Evolutionary conservation across 2,329 filamentous ascomycete species (phyloP).

Genomic region (Lithohypha guttulata): DNA sequence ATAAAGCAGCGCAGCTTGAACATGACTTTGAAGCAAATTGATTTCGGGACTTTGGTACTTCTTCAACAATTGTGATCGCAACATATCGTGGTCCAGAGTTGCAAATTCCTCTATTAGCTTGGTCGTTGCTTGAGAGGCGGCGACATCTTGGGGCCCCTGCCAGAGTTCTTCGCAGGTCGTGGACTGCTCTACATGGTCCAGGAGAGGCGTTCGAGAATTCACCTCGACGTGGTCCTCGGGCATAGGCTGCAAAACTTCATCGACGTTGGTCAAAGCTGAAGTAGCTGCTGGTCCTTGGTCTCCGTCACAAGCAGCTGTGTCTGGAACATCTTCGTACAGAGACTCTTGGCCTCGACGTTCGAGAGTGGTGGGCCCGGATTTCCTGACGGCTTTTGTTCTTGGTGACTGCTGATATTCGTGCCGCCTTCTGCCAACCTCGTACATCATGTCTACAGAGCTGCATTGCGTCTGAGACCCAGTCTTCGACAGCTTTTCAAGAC

Average conservation of each 20-base stretch:
- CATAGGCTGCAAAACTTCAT: constrained; percentile 16
- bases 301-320: too few relatives aligned
- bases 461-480: neutral
- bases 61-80: constrained; percentile 40
- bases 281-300: neutral
- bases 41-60: constrained; percentile 45
- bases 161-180: constrained; percentile 53
- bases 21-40: constrained; percentile 42
- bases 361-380: constrained; percentile 1
- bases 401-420: neutral
- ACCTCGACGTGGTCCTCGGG: constrained; percentile 16
- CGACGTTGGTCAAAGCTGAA: constrained; percentile 9
- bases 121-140: constrained; percentile 51
- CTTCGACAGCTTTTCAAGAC: constrained; percentile 2
- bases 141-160: constrained; percentile 51
- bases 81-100: constrained; percentile 27
- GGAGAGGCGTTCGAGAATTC: constrained; percentile 41
- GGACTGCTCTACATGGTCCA: constrained; percentile 45
- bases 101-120: constrained; percentile 33
- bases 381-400: constrained; percentile 1
- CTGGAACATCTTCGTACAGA: neutral
- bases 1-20: constrained; percentile 49
- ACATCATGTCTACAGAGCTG: neutral
- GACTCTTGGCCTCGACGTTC: constrained; percentile 19
- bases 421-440: constrained; percentile 2